These are phyloP conservation scores for Logfia minima DNA, from an alignment of 129 eudicot genomes.

Conservation along the genomic window DNA sequence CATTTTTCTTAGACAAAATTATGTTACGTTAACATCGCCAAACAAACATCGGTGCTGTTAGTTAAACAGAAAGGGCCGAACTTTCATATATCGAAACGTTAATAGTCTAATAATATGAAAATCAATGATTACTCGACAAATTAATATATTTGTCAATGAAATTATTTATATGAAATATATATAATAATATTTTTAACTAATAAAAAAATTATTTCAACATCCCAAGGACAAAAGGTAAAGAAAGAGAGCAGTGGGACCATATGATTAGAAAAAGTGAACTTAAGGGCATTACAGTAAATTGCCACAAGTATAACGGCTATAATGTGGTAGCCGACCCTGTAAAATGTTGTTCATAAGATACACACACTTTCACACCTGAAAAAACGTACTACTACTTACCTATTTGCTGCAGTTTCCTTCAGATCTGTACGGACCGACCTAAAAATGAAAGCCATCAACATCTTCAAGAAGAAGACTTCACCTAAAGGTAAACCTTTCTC, in stretches of 20 bases:
- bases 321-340: conserved; percentile 33
- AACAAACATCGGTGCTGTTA: too few species aligned
- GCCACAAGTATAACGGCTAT: conserved; percentile 48
- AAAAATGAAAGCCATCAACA: conserved; percentile 42
- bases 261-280: not conserved
- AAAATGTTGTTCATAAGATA: conserved; percentile 28
- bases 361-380: not conserved
- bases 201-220: too few species aligned
- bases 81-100: too few species aligned
- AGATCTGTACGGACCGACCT: conserved; percentile 19
- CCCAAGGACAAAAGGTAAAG: not conserved
- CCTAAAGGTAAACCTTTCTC: conserved; percentile 56
- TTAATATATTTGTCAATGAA: too few species aligned
- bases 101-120: too few species aligned
- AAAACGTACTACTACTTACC: not conserved
- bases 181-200: too few species aligned
- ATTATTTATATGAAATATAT: too few species aligned
- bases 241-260: not conserved
- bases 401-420: not conserved
- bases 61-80: too few species aligned
- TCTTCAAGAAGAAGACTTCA: conserved; percentile 86
- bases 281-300: conserved; percentile 20
- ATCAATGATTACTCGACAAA: too few species aligned
- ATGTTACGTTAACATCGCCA: too few species aligned
- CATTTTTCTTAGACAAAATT: too few species aligned